Evolutionary conservation across 2,329 filamentous ascomycete genomes (phyloP).

Genomic region (Botrytis cinerea): DNA sequence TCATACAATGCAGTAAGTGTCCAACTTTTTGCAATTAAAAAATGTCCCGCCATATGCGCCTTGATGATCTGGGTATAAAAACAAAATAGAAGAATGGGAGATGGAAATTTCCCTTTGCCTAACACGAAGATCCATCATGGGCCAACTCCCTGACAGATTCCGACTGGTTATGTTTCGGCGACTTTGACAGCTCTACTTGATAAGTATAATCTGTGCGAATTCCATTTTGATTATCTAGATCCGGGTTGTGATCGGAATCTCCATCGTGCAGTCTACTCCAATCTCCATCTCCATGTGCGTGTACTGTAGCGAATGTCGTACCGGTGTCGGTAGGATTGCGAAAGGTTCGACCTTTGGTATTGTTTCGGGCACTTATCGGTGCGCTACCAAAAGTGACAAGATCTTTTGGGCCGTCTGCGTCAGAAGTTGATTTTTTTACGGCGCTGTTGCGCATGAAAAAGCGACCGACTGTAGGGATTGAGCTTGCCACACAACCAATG

Average conservation of each 20-base stretch:
- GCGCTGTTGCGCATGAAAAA: neutral
- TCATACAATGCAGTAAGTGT: neutral
- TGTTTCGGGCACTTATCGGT: neutral
- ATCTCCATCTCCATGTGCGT: conserved; percentile 23
- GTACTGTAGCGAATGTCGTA: conserved; percentile 16
- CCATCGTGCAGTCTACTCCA: conserved; percentile 23
- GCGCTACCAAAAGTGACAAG: conserved; percentile 12
- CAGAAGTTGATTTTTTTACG: neutral
- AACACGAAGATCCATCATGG: conserved; percentile 3
- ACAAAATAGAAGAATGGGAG: neutral
- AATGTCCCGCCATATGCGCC: neutral
- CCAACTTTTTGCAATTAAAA: neutral
- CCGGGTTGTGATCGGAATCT: conserved; percentile 6
- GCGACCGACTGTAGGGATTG: conserved; percentile 21
- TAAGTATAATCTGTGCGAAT: conserved; percentile 23
- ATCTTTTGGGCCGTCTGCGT: neutral
- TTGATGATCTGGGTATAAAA: neutral
- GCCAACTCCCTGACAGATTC: conserved; percentile 1
- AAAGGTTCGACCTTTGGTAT: conserved; percentile 11
- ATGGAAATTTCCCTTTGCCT: neutral
- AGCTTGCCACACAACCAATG: conserved; percentile 20
- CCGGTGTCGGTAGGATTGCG: conserved; percentile 24
- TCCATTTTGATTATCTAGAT: neutral
- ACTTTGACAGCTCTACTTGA: conserved; percentile 22
- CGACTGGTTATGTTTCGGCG: conserved; percentile 6